A percentile compares a stretch with the other conserved stretches of the same genome.
Conservation (phyloP, 2,329 filamentous ascomycete species). For the Macroventuria anomochaeta region DNA sequence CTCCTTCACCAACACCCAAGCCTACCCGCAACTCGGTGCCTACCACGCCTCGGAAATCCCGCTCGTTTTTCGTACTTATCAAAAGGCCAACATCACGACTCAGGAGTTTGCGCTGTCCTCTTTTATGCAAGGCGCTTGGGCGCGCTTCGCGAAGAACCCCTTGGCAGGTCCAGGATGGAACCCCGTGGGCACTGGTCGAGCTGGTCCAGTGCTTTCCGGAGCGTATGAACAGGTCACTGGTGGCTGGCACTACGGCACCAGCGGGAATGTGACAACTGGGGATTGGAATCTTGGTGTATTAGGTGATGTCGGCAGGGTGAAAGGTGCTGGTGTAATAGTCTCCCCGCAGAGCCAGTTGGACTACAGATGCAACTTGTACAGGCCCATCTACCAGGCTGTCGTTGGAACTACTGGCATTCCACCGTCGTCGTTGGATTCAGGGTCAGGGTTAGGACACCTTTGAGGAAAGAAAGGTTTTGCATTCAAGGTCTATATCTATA, state of each 20-base stretch:
- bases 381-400: conserved; percentile 23
- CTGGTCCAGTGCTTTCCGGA: conserved; percentile 21
- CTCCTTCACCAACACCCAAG: conserved; percentile 32
- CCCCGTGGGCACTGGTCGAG: conserved; percentile 23
- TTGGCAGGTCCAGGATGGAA: conserved; percentile 35
- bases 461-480: too few species aligned
- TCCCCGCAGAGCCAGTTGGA: conserved; percentile 25
- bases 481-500: too few species aligned
- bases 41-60: conserved; percentile 33
- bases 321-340: conserved; percentile 25
- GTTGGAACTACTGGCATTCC: conserved; percentile 23
- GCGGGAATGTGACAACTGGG: conserved; percentile 11
- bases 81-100: conserved; percentile 19
- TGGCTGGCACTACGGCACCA: conserved; percentile 11
- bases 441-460: too few species aligned
- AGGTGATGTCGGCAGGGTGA: conserved; percentile 26
- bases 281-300: conserved; percentile 28
- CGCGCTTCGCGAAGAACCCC: conserved; percentile 36
- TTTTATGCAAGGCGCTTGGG: conserved; percentile 32
- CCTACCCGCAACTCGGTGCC: conserved; percentile 15
- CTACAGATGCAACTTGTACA: conserved; percentile 23
- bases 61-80: conserved; percentile 31
- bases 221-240: conserved; percentile 17
- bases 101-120: conserved; percentile 24
- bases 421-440: not conserved